Evolutionary conservation across 805 yeast species (phyloP), one percentile per base, ranked within the genome.

Genomic region (Lachancea meyersii): DNA sequence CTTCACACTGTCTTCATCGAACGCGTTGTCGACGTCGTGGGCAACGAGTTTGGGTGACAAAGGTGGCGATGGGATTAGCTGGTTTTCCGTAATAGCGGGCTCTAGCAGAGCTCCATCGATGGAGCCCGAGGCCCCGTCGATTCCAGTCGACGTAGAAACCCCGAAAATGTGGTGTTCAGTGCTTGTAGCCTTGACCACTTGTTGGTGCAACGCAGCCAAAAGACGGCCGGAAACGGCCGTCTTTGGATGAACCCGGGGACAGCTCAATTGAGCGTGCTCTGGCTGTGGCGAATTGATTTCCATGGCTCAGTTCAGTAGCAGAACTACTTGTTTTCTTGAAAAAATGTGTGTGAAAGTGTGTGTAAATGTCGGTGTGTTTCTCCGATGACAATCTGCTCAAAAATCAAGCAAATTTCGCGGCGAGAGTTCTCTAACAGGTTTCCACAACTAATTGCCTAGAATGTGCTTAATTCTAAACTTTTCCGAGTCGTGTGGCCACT

Each of bases 21-120:
- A 26, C 28, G 28, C 10, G 28, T 26, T 10, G 6, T 26, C 13
- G 28, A 26, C 13, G 13, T 26, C 28, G 5, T 26, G 28, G 13
- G 24, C 31, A 7, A 35, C 33, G 35, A 45, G 27, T 34, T 52
- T 55, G 24, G 65, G 65, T 4, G 65, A 61, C 33, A 60, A 45
- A 3, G 65, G 65, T 9, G 65, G 65, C 13, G 65, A 61, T 1
- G 61, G 64, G 7, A 60, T 57, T 23, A 50, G 41, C n/a, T 48
- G 50, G 32, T 30, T 30, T 30, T 30, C 32, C 23, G 54, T 62
- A 11, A 19, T 17, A 6, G 24, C 35, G 10, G 35, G 35, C 16
- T 32, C 35, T 13, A 32, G 16, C 24, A 37, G 21, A 14, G 31
- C 31, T 13, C 11, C 21, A 18, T 23, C 35, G 11, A 32, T 32